Evolutionary conservation across 2,329 filamentous ascomycete species (phyloP), one percentile per base, ranked within the genome.

Genomic region (Westerdykella aurantiaca): DNA sequence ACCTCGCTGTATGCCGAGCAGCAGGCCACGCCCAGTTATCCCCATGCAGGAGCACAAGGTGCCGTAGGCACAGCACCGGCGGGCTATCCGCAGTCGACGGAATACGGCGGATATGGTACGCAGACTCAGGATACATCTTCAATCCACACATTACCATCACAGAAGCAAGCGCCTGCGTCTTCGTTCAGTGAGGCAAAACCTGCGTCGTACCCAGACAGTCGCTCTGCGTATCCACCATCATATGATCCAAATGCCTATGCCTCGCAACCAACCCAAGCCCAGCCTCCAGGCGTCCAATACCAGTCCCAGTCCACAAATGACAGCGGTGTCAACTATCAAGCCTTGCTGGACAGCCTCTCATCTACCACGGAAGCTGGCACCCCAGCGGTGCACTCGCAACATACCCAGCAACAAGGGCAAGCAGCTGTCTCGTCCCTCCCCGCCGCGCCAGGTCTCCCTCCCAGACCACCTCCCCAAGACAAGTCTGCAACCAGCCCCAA

Each of bases 381-480:
- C 52, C 49, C 60, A 39, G n/a, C 33, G 6, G n/a, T 6, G 17
- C n/a, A 35, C 10, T 55, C 60, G 49, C 45, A 62, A 55, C 44
- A 57, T 38, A 31, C 50, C 41, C 61, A 61, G 40, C 58, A 61
- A 51, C 49, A 58, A 38, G 57, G 60, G 55, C 59, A 57, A 43
- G 60, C 67, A 46, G 55, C 66, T 25, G 50, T 64, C 17, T 61
- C 68, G 12, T 60, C 67, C 39, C 53, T 67, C 37, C 64, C 70
- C 31, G 64, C 64, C 44, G 64, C 69, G 37, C 53, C 66, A 44
- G 65, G 59, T 47, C 71, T 75, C 6, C 73, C 72, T 55, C 66
- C 72, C 31, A 66, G 71, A 48, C 73, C 72, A 35, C 73, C 72
- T 46, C 68, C 72, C 31, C 73, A 74, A 60, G 72, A 74, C 47